Conservation (phyloP, 2,329 filamentous ascomycete genomes). For the Aspergillus sp. region DNA sequence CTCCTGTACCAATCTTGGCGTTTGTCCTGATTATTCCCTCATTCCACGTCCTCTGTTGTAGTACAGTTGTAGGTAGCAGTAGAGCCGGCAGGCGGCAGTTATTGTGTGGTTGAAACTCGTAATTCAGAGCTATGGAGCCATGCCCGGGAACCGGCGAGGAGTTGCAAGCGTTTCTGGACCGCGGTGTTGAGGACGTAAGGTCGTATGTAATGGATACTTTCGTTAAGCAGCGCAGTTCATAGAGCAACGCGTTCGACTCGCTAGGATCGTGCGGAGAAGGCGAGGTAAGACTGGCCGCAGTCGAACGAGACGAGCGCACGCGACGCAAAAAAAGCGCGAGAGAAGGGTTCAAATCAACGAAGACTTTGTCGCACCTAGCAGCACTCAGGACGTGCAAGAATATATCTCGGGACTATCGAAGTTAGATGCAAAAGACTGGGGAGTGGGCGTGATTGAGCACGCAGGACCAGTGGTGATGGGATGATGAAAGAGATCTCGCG, state of each 20-base stretch:
- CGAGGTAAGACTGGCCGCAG: constrained; percentile 1
- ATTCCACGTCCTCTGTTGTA: not conserved
- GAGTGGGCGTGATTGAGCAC: constrained; percentile 3
- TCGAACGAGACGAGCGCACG: constrained; percentile 12
- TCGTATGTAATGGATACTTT: not conserved
- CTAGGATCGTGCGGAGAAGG: constrained; percentile 3
- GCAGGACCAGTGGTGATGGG: constrained; percentile 13
- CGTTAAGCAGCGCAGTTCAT: not conserved
- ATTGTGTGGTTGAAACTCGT: constrained; percentile 11
- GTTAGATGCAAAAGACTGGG: not conserved
- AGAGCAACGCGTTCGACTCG: not conserved
- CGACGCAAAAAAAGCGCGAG: constrained; percentile 8
- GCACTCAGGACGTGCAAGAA: not conserved
- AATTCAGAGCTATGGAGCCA: constrained; percentile 25
- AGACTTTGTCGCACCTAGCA: constrained; percentile 1
- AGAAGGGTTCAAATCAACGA: not conserved
- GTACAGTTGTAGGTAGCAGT: not conserved
- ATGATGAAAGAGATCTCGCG: constrained; percentile 23
- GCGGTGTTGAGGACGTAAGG: not conserved
- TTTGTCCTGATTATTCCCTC: not conserved
- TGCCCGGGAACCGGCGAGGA: constrained; percentile 20
- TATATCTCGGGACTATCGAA: not conserved
- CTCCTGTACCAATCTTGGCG: constrained; percentile 22
- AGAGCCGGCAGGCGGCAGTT: not conserved
- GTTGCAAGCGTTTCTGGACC: constrained; percentile 6